phyloP scores from a whole-genome alignment of 2,329 filamentous ascomycete species.

The Colletotrichum siamense region DNA sequence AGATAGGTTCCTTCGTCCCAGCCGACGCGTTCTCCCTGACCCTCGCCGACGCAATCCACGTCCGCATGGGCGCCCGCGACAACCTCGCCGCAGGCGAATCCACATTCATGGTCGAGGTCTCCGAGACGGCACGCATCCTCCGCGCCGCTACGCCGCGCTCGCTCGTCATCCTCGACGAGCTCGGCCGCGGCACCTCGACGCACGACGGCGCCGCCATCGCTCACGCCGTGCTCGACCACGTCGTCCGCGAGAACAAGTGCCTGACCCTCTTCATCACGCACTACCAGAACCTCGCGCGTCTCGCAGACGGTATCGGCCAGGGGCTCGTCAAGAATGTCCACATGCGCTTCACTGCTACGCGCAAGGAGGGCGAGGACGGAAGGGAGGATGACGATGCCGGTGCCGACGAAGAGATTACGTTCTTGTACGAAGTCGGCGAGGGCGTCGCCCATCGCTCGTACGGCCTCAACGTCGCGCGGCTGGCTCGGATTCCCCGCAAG shows the following conservation, averaged over 20 bases:
- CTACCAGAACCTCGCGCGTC: conserved; percentile 82
- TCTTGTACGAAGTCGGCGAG: conserved; percentile 90
- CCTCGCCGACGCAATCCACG: conserved; percentile 89
- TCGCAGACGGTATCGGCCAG: conserved; percentile 70
- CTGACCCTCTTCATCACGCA: conserved; percentile 97
- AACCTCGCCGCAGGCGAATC: conserved; percentile 94
- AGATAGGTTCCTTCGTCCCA: conserved; percentile 93
- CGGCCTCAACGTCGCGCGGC: conserved; percentile 87
- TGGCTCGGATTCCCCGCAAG: conserved; percentile 79
- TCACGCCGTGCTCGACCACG: conserved; percentile 85
- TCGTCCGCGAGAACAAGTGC: conserved; percentile 76
- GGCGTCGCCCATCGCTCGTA: conserved; percentile 95
- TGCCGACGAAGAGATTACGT: conserved; percentile 82
- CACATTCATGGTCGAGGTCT: conserved; percentile 98
- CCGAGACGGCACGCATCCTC: conserved; percentile 89
- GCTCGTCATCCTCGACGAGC: conserved; percentile 91
- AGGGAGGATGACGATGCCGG: conserved; percentile 28
- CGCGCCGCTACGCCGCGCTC: conserved; percentile 85
- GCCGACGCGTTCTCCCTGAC: conserved; percentile 77
- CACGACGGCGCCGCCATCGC: conserved; percentile 97
- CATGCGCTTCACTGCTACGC: conserved; percentile 77
- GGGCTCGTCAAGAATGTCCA: conserved; percentile 83
- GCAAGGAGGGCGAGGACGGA: conserved; percentile 14
- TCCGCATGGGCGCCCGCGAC: conserved; percentile 94
- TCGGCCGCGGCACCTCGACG: conserved; percentile 91